Evolutionary conservation across 176 grass and related monocot genomes (phyloP).

Genomic region (Carex parvula): DNA sequence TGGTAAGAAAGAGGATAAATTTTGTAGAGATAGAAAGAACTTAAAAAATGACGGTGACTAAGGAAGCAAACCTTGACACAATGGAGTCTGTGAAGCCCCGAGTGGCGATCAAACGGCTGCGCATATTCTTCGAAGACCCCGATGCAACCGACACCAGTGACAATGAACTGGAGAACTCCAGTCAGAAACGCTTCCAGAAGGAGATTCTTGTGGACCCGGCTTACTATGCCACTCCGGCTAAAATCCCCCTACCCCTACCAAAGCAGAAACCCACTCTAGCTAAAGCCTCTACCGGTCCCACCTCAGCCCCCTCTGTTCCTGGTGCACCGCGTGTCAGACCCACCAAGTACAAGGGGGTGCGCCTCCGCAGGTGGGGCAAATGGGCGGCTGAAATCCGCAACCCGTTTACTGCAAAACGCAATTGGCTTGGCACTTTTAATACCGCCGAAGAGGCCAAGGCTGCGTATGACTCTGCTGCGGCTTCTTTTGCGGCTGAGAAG

Average conservation of each 20-base stretch:
- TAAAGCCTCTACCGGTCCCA: neutral
- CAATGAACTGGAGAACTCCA: constrained; percentile 17
- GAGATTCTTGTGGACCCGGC: constrained; percentile 43
- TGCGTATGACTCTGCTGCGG: constrained; percentile 52
- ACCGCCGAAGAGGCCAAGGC: constrained; percentile 50
- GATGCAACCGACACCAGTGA: constrained; percentile 77
- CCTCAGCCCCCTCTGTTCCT: neutral
- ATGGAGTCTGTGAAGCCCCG: constrained; percentile 2
- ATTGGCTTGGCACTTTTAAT: constrained; percentile 91
- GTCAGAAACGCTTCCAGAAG: constrained; percentile 35
- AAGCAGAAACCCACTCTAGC: neutral
- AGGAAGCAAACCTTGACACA: constrained; percentile 39
- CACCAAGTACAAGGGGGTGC: constrained; percentile 52
- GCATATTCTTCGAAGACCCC: constrained; percentile 62
- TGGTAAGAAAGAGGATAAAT: constrained; percentile 39
- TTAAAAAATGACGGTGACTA: constrained; percentile 32
- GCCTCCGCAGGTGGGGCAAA: constrained; percentile 85
- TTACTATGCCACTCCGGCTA: neutral
- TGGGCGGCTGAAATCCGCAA: constrained; percentile 97
- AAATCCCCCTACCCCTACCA: neutral
- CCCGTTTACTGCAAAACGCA: constrained; percentile 58
- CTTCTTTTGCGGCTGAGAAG: constrained; percentile 56
- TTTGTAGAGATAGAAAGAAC: constrained; percentile 28
- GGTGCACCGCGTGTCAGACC: constrained; percentile 16
- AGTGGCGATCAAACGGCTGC: constrained; percentile 38